Evolutionary conservation across 129 eudicot species (phyloP), one percentile per base, ranked within the genome.

Genomic region (Kitagawia praeruptora): DNA sequence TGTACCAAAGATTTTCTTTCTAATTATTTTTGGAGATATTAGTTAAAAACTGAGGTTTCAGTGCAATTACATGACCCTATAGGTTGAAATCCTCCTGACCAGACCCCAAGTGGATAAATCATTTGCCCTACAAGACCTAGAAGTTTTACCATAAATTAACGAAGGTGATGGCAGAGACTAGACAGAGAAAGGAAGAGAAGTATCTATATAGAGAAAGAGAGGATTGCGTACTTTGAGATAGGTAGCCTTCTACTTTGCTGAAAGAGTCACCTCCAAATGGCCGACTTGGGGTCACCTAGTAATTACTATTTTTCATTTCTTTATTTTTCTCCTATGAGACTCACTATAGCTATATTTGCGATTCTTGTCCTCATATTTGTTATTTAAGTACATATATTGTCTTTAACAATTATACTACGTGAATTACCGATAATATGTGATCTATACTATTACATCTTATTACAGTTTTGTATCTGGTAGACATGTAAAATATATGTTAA

Each of bases 21-120:
- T 8, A 58, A 8, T 56, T 56, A 8, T 56, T 18, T 56, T 21
- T 56, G 27, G 31, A 19, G 66, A 56, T 7, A 11, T 7, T 23
- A 7, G 28, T 56, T 7, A 56, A 56, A 19, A 56, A 8, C 13
- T 2, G 3, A 54, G 64, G 27, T 27, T 21, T 54, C 2, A 54
- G 28, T 54, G 25, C 28, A 4, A 48, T 4, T 21, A 54, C 27
- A 54, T 54, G 64, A 6, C n/a, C 66, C 13, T 56, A 23, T 56
- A 7, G 67, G 67, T 58, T 58, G 67, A 58, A n/a, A n/a, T 58
- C 34, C 67, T 58, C 67, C 15, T 58, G 67, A 58, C 67, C 67
- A 58, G 66, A 56, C 66, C 66, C 28, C 1, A 23, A 3, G 8
- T 8, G 67, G 34, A n/a, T n/a, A 58, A 2, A n/a, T n/a, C 5